These are phyloP conservation scores for Tuber magnatum DNA, from an alignment of 495 filamentous ascomycete genomes.

Conservation along the genomic window DNA sequence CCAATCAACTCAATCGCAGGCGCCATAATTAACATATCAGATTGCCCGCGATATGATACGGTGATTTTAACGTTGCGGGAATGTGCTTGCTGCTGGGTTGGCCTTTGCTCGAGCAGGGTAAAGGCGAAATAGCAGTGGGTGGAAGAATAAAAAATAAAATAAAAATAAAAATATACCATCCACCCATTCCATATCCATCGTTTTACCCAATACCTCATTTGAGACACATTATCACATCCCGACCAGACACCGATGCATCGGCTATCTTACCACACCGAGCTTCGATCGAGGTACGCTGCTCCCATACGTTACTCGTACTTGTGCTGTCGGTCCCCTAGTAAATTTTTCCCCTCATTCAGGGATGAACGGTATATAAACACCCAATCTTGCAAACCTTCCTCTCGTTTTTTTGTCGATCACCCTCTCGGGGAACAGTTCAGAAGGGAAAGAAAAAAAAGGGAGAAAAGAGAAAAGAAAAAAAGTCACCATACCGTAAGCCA, in stretches of 20 bases:
- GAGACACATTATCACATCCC: constrained; percentile 1
- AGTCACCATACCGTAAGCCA: not conserved
- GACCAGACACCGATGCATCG: constrained; percentile 3
- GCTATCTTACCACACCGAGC: constrained; percentile 1
- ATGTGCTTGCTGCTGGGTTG: not conserved
- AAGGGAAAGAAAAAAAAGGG: too few relatives aligned
- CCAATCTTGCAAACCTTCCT: not conserved
- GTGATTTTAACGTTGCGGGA: constrained; percentile 1
- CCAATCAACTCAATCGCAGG: constrained; percentile 1
- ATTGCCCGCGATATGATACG: not conserved
- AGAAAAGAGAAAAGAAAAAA: too few relatives aligned
- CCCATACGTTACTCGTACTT: not conserved
- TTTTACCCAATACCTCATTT: constrained; percentile 3
- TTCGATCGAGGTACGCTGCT: not conserved
- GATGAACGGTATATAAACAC: not conserved
- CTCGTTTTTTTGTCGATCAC: not conserved
- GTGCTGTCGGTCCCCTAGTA: not conserved
- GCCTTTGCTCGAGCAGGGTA: not conserved
- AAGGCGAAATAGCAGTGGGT: not conserved
- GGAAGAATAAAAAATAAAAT: not conserved
- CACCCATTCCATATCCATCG: not conserved
- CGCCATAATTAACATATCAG: constrained; percentile 3
- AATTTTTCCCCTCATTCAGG: not conserved
- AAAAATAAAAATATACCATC: not conserved
- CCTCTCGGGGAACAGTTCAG: not conserved